phyloP scores from a whole-genome alignment of 371 early-diverging fungal genomes.

The Catenaria anguillulae region DNA sequence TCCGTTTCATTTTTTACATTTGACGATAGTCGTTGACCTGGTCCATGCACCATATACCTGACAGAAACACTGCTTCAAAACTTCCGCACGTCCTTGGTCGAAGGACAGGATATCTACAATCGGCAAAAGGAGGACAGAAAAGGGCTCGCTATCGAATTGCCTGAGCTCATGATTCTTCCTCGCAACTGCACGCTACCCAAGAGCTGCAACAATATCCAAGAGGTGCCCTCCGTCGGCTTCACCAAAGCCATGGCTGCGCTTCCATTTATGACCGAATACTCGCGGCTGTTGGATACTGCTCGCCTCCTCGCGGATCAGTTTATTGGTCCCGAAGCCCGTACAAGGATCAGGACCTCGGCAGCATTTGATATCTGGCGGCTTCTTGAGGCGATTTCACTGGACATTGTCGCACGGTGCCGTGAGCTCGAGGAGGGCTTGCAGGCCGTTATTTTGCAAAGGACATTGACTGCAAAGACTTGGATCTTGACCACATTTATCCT shows the following conservation, averaged over 20 bases:
- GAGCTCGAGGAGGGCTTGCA: not conserved
- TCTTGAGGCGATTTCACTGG: not conserved
- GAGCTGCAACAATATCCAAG: too few relatives aligned
- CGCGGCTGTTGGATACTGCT: not conserved
- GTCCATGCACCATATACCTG: too few relatives aligned
- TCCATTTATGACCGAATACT: not conserved
- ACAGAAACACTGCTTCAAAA: too few relatives aligned
- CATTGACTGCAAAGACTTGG: not conserved
- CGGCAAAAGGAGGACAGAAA: not conserved
- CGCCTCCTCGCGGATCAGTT: not conserved
- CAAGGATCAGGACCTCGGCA: too few relatives aligned
- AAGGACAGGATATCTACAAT: too few relatives aligned
- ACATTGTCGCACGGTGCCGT: not conserved
- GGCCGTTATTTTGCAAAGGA: not conserved
- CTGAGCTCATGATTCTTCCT: not conserved
- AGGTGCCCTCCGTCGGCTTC: too few relatives aligned
- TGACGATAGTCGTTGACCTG: too few relatives aligned
- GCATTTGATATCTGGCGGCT: not conserved
- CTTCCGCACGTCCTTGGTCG: too few relatives aligned
- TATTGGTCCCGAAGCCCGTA: too few relatives aligned
- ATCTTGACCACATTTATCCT: not conserved
- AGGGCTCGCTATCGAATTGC: not conserved
- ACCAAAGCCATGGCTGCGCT: not conserved
- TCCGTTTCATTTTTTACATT: too few relatives aligned
- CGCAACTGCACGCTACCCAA: too few relatives aligned